These are phyloP conservation scores for Apiotrichum gracile DNA, from an alignment of 1,284 basidiomycete species.

Conservation along the genomic window DNA sequence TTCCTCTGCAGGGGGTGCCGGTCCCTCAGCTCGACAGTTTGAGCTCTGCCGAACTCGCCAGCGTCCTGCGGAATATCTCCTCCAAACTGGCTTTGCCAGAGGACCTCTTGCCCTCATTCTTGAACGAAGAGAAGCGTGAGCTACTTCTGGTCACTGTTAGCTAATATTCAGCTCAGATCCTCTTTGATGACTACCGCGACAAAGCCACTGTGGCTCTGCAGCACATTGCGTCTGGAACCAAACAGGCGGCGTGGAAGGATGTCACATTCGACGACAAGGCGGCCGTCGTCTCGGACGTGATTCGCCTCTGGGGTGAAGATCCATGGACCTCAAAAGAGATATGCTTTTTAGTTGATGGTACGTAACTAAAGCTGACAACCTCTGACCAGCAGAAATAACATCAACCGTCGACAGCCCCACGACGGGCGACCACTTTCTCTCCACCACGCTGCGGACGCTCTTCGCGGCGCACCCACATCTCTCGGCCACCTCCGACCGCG, in stretches of 20 bases:
- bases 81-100: conserved; percentile 21
- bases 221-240: conserved; percentile 7
- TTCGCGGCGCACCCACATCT: conserved; percentile 32
- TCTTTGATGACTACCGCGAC: conserved; percentile 7
- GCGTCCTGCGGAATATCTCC: conserved; percentile 12
- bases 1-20: background rate
- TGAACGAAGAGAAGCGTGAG: conserved; percentile 21
- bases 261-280: conserved; percentile 24
- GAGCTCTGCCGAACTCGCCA: conserved; percentile 17
- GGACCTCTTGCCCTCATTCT: conserved; percentile 25
- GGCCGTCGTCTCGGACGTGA: conserved; percentile 15
- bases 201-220: conserved; percentile 8
- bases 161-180: conserved; percentile 10
- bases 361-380: conserved; percentile 1
- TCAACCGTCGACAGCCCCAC: background rate
- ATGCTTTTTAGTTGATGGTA: conserved; percentile 20
- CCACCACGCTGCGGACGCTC: conserved; percentile 17
- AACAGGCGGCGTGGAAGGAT: conserved; percentile 14
- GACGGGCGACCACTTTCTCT: conserved; percentile 20
- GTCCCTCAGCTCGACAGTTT: too few relatives aligned
- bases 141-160: background rate
- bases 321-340: conserved; percentile 25
- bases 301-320: conserved; percentile 29
- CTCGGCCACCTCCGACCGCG: background rate
- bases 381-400: conserved; percentile 3